Percentiles rank a stretch among this genome's conserved stretches.
phyloP scores from a whole-genome alignment of 257 asterid genomes.

The Solanum lignicaule region DNA sequence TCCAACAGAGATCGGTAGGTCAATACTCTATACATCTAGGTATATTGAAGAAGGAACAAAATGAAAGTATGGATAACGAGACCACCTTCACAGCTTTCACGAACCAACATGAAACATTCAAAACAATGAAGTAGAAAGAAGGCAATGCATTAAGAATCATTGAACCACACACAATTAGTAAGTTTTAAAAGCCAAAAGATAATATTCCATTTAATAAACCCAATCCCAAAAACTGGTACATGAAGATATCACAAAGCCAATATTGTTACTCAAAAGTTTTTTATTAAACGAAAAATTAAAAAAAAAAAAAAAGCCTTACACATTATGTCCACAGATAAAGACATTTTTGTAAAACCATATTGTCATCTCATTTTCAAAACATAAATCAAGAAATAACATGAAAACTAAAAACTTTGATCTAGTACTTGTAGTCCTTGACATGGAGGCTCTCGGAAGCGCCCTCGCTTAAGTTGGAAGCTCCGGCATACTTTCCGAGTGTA shows the following conservation, averaged over 20 bases:
- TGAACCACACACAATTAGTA: neutral
- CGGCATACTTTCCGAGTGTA: conserved; percentile 47
- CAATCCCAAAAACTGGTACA: neutral
- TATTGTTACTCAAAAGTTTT: neutral
- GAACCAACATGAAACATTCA: neutral
- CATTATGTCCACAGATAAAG: neutral
- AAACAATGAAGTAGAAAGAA: neutral
- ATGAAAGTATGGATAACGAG: neutral
- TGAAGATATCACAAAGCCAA: neutral
- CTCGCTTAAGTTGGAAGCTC: conserved; percentile 27
- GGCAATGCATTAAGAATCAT: neutral
- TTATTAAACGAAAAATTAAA: neutral
- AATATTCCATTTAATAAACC: too few species aligned
- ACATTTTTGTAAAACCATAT: neutral
- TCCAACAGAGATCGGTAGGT: too few species aligned
- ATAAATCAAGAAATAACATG: neutral
- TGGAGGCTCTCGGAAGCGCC: conserved; percentile 70
- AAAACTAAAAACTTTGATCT: neutral
- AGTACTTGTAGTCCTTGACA: conserved; percentile 57
- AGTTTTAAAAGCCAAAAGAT: neutral
- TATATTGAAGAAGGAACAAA: too few species aligned
- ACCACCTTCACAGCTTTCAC: neutral
- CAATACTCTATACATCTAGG: neutral
- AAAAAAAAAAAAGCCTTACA: neutral
- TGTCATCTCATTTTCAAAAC: conserved; percentile 1